Conservation (phyloP, 2,329 filamentous ascomycete genomes). For the Aspergillus sp. region DNA sequence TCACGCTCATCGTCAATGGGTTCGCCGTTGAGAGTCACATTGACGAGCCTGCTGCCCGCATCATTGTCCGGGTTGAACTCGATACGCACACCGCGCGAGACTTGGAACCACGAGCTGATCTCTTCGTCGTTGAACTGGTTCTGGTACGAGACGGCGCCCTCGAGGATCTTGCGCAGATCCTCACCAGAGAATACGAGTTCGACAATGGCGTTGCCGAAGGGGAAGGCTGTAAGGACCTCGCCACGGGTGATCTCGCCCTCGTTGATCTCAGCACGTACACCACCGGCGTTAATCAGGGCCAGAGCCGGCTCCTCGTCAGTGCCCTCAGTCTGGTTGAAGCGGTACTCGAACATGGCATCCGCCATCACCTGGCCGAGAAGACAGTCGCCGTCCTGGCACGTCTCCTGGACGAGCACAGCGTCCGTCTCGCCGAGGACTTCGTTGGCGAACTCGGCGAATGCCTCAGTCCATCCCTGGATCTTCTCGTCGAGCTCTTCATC, state of each 20-base stretch:
- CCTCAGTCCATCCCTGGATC: slow-evolving; percentile 6
- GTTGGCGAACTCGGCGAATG: slow-evolving; percentile 2
- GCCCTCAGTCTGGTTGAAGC: slow-evolving; percentile 5
- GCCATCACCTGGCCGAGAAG: slow-evolving; percentile 11
- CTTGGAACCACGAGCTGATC: slow-evolving; percentile 9
- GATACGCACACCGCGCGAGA: slow-evolving; percentile 1
- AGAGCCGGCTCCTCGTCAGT: not conserved
- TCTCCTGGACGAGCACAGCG: slow-evolving; percentile 3
- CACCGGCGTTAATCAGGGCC: slow-evolving; percentile 7
- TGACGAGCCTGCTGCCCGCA: not conserved
- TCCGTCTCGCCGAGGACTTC: slow-evolving; percentile 5
- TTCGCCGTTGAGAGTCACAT: not conserved
- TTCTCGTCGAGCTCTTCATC: slow-evolving; percentile 5
- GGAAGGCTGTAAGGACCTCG: slow-evolving; percentile 10
- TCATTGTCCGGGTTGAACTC: slow-evolving; percentile 10
- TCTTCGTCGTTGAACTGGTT: slow-evolving; percentile 11
- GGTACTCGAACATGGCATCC: slow-evolving; percentile 11
- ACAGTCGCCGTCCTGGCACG: slow-evolving; percentile 11
- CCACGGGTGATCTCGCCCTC: slow-evolving; percentile 8
- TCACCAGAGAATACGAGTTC: not conserved
- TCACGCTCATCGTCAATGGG: slow-evolving; percentile 3
- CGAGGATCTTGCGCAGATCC: slow-evolving; percentile 2
- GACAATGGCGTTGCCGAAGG: slow-evolving; percentile 13
- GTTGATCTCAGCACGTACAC: slow-evolving; percentile 3
- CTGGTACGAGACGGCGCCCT: slow-evolving; percentile 7